Conservation (phyloP, 106 monocot species). For the Hemerocallis citrina region DNA sequence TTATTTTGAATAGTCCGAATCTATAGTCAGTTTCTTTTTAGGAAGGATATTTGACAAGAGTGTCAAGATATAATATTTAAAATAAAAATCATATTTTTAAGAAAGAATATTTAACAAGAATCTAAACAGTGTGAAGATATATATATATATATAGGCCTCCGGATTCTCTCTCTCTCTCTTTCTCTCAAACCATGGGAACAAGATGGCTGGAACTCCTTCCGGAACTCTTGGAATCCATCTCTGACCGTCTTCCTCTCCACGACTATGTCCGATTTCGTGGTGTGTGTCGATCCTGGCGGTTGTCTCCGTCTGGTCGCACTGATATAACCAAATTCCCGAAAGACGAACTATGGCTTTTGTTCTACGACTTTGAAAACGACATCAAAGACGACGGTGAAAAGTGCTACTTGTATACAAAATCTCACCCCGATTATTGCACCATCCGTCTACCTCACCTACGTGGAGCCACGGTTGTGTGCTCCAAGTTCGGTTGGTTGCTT, state of each 20-base stretch:
- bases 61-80: no score
- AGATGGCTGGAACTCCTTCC: no score
- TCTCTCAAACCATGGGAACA: no score
- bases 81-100: no score
- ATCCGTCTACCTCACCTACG: neutral
- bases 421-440: neutral
- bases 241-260: neutral
- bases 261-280: neutral
- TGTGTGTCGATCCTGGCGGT: neutral
- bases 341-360: neutral
- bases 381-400: neutral
- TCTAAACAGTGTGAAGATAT: no score
- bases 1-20: no score
- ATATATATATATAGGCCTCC: no score
- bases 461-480: neutral
- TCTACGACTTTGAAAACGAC: neutral
- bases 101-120: no score
- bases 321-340: neutral
- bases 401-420: neutral
- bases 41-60: no score
- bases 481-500: neutral
- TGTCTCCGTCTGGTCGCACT: neutral
- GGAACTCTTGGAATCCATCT: neutral
- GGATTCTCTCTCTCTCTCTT: no score
- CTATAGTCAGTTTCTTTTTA: no score